These are phyloP conservation scores for Ceriops decandra DNA, from an alignment of 345 rosid genomes.

Conservation along the genomic window DNA sequence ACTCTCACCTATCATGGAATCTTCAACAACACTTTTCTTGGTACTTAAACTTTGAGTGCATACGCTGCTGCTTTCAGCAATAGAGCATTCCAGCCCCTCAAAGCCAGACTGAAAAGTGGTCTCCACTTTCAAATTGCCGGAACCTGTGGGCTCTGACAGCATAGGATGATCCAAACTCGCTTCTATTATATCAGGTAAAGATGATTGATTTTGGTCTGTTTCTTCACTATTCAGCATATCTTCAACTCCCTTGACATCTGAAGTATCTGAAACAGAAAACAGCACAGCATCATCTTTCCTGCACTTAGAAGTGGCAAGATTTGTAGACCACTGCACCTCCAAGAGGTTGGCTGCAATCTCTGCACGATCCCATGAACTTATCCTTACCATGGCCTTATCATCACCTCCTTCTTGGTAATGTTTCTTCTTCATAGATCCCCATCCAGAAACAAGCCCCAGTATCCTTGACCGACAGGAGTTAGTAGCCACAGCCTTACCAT, in stretches of 20 bases:
- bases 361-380: constrained; percentile 67
- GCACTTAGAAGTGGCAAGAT: constrained; percentile 40
- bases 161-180: constrained; percentile 9
- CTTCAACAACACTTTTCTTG: constrained; percentile 25
- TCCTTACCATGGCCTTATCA: constrained; percentile 32
- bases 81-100: constrained; percentile 19
- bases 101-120: constrained; percentile 18
- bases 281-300: constrained; percentile 32
- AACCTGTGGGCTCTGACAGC: constrained; percentile 20
- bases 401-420: constrained; percentile 29
- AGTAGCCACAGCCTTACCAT: constrained; percentile 39
- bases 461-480: constrained; percentile 47
- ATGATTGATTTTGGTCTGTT: constrained; percentile 9
- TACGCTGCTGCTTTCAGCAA: constrained; percentile 19
- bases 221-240: constrained; percentile 19
- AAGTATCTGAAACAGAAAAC: constrained; percentile 18
- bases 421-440: constrained; percentile 43
- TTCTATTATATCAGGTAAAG: constrained; percentile 18
- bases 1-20: constrained; percentile 22
- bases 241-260: constrained; percentile 14
- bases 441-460: constrained; percentile 64
- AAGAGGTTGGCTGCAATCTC: constrained; percentile 83
- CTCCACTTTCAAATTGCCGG: constrained; percentile 15
- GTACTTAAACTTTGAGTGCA: constrained; percentile 21
- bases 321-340: constrained; percentile 89